phyloP scores from a whole-genome alignment of 2,329 filamentous ascomycete genomes.

The Aspergillus fructus region DNA sequence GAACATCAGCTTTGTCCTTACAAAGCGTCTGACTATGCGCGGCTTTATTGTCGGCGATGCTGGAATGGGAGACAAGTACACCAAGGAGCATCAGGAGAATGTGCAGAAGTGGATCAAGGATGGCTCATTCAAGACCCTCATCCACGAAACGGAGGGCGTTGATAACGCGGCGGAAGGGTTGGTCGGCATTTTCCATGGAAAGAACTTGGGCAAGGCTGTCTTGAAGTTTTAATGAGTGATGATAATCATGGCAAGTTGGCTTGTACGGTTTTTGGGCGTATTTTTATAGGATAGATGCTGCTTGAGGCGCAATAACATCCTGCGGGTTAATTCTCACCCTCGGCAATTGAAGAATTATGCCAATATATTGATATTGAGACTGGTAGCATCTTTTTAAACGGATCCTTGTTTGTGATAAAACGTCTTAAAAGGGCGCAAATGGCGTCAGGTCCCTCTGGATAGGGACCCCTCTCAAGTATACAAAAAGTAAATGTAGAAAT shows the following conservation, averaged over 20 bases:
- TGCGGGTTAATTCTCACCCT: not conserved
- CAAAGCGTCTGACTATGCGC: conserved; percentile 65
- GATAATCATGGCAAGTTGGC: not conserved
- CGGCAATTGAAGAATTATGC: not conserved
- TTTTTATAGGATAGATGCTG: not conserved
- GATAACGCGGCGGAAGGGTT: conserved; percentile 74
- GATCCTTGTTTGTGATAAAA: not conserved
- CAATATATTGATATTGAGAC: not conserved
- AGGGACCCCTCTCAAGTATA: not conserved
- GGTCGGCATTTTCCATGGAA: conserved; percentile 70
- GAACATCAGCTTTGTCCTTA: conserved; percentile 65
- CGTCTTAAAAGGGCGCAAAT: not conserved
- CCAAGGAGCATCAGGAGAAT: conserved; percentile 71
- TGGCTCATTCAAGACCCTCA: conserved; percentile 69
- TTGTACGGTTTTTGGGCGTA: not conserved
- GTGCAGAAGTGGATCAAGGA: conserved; percentile 75
- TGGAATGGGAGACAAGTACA: conserved; percentile 66
- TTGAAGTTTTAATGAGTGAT: conserved; percentile 59
- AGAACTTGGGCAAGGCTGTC: conserved; percentile 85
- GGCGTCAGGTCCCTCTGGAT: not conserved
- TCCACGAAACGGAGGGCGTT: conserved; percentile 70
- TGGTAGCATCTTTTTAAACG: not conserved
- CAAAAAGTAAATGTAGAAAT: not conserved
- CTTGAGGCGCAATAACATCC: conserved; percentile 10
- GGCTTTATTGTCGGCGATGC: conserved; percentile 73